Base-by-base conservation (phyloP, 441 rosid genomes). In the Mallotus japonicus region DNA sequence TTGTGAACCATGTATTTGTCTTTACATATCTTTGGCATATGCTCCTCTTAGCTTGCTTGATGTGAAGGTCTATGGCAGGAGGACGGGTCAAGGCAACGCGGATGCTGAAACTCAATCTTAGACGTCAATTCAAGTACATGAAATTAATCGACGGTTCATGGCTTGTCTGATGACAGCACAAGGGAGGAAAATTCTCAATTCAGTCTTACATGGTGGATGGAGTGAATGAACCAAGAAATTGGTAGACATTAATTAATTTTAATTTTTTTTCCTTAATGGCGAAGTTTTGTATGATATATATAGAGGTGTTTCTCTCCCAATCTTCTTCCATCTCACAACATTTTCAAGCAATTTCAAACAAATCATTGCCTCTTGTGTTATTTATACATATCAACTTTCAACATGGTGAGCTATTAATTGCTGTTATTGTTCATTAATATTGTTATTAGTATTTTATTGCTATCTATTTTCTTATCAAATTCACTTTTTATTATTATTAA, bases 131-230 rank as follows among this genome's bases (percentile, higher is more conserved):
- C 44, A 1, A 5, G 17, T 0, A 8, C 55, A 6, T 0, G 47
- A n/a, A 9, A 2, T 46, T 16, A 37, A 71, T 76, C 61, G 1
- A 76, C 24, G 78, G 75, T 49, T 28, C 2, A 34, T 28, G 37
- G 55, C 15, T 46, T 19, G 47, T 50, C 34, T 8, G 71, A 24
- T 76, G 79, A 76, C 75, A 65, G 19, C 12, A 57, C 8, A 28
- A 1, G 32, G 32, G 37, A 2, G 8, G 50, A 9, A 42, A 67
- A 24, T 19, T 54, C 28, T 5, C 14, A 2, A 17, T 44, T 32
- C 6, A 2, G 12, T 16, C 16, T 22, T 10, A 1, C 5, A 14
- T 15, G 14, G 47, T 47, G 20, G 28, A 3, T 19, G 9, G 9
- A 20, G 8, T 20, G 22, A 62, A 49, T 17, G 0, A 20, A 10